A percentile compares a stretch with the other conserved stretches of the same genome.
phyloP scores from a whole-genome alignment of 1,284 basidiomycete genomes.

The Sanghuangporus weigelae region DNA sequence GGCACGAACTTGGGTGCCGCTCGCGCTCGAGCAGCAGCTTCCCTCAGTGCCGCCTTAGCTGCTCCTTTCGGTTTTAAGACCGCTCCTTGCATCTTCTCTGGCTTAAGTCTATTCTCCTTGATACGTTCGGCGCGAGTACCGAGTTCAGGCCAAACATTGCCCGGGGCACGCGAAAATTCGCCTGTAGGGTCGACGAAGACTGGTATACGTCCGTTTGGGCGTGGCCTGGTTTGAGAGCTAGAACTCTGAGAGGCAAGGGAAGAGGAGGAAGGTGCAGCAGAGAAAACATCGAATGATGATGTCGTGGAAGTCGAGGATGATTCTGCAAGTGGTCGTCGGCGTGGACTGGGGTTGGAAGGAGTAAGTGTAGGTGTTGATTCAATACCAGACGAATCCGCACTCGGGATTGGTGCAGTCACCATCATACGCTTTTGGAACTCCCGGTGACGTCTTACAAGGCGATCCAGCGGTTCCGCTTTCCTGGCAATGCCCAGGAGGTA shows the following conservation, averaged over 20 bases:
- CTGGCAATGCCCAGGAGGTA: conserved; percentile 86
- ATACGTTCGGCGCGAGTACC: conserved; percentile 68
- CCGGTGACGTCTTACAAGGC: conserved; percentile 66
- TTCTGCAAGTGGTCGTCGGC: conserved; percentile 11
- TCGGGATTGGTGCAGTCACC: conserved; percentile 36
- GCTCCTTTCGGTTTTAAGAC: conserved; percentile 41
- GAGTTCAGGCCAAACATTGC: conserved; percentile 58
- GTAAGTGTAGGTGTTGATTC: conserved; percentile 27
- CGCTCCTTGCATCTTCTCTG: conserved; percentile 59
- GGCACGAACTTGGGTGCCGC: conserved; percentile 16
- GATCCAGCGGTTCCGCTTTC: conserved; percentile 69
- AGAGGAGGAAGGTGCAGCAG: conserved; percentile 11
- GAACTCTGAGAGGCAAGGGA: conserved; percentile 19
- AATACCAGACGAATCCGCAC: conserved; percentile 22
- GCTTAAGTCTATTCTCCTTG: conserved; percentile 69
- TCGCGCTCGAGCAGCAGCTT: conserved; percentile 7
- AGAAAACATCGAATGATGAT: conserved; percentile 14
- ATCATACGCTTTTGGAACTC: conserved; percentile 85
- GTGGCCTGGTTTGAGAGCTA: conserved; percentile 20
- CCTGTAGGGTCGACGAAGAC: conserved; percentile 68
- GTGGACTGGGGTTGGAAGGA: conserved; percentile 17
- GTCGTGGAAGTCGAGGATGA: conserved; percentile 25
- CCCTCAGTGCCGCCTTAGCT: conserved; percentile 11
- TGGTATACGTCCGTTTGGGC: conserved; percentile 54
- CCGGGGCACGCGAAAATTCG: conserved; percentile 32